Evolutionary conservation across 2,329 filamentous ascomycete species (phyloP).

Genomic region (Verruconis gallopava): DNA sequence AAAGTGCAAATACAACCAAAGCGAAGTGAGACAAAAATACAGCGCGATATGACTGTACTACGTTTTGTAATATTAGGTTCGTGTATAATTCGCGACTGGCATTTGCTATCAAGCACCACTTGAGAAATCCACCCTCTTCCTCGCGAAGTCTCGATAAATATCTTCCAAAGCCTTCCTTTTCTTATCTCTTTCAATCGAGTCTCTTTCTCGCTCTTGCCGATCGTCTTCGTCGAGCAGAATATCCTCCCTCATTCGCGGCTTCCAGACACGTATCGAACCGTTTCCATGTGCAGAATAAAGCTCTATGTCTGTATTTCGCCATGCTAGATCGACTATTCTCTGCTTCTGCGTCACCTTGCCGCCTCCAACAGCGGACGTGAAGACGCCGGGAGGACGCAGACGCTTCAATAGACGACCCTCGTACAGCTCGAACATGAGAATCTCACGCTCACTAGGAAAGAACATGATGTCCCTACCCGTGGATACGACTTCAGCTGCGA

Average conservation of each 20-base stretch:
- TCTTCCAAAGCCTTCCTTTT: slow-evolving; percentile 72
- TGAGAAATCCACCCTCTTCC: slow-evolving; percentile 2
- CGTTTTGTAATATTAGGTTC: too few relatives aligned
- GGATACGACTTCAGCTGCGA: slow-evolving; percentile 47
- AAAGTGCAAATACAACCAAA: too few relatives aligned
- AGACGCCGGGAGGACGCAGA: slow-evolving; percentile 47
- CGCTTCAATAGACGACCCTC: slow-evolving; percentile 61
- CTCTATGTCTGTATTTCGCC: slow-evolving; percentile 56
- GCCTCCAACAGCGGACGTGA: neutral
- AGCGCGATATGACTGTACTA: too few relatives aligned
- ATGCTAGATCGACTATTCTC: slow-evolving; percentile 62
- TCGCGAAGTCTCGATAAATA: slow-evolving; percentile 55
- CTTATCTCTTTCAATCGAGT: slow-evolving; percentile 39
- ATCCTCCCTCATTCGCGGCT: slow-evolving; percentile 43
- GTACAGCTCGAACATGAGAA: slow-evolving; percentile 67
- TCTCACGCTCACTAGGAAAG: slow-evolving; percentile 64
- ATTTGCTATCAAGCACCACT: too few relatives aligned
- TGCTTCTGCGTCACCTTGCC: slow-evolving; percentile 21
- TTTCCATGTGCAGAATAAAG: slow-evolving; percentile 77
- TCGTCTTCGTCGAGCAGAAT: slow-evolving; percentile 31
- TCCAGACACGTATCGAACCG: slow-evolving; percentile 72
- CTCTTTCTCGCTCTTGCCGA: slow-evolving; percentile 21
- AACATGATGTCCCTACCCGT: slow-evolving; percentile 54
- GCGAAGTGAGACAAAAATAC: too few relatives aligned
- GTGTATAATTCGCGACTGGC: too few relatives aligned